These are phyloP conservation scores for Heritiera fomes DNA, from an alignment of 345 rosid species.

Conservation along the genomic window DNA sequence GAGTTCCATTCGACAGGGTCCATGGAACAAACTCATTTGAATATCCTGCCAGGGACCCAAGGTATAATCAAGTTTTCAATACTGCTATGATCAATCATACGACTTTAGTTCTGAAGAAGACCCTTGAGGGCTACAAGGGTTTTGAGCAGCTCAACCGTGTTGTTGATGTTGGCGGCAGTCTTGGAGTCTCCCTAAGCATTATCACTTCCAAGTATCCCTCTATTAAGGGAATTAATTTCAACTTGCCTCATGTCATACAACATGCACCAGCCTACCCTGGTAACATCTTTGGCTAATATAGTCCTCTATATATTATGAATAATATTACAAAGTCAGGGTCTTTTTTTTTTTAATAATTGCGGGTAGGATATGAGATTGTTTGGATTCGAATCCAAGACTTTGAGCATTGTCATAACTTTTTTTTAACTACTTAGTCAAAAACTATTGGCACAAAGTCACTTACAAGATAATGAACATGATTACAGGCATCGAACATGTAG, in stretches of 20 bases:
- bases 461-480: background rate
- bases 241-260: constrained; percentile 50
- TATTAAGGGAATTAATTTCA: constrained; percentile 53
- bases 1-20: constrained; percentile 45
- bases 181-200: constrained; percentile 48
- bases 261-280: constrained; percentile 46
- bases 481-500: constrained; percentile 30
- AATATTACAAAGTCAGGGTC: no score
- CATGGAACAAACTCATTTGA: constrained; percentile 59
- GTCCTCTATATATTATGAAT: no score
- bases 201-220: constrained; percentile 52
- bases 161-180: constrained; percentile 77
- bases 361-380: no score
- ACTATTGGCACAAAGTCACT: no score
- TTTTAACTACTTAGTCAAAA: no score
- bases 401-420: no score
- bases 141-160: constrained; percentile 45
- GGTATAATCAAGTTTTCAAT: constrained; percentile 57
- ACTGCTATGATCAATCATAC: constrained; percentile 53
- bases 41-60: constrained; percentile 44
- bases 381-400: no score
- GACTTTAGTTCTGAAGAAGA: constrained; percentile 45
- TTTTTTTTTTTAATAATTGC: no score
- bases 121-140: constrained; percentile 57
- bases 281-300: background rate